Conservation (phyloP, 495 filamentous ascomycete species). For the Amphirosellinia nigrospora region DNA sequence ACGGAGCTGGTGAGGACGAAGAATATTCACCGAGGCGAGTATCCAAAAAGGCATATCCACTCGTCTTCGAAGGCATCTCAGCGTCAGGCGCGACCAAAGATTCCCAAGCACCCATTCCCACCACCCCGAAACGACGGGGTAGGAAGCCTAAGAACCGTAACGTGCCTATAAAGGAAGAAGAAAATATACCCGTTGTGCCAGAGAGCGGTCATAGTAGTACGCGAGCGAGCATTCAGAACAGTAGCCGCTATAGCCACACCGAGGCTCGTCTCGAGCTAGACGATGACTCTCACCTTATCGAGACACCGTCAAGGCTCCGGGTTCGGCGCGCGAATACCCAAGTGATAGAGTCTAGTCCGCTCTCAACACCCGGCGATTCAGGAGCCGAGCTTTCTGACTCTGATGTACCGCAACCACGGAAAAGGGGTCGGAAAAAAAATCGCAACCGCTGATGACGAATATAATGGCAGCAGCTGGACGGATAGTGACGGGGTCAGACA, state of each 20-base stretch:
- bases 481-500: slow-evolving; percentile 34
- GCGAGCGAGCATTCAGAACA: slow-evolving; percentile 20
- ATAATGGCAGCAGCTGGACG: slow-evolving; percentile 36
- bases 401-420: slow-evolving; percentile 27
- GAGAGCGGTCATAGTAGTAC: slow-evolving; percentile 26
- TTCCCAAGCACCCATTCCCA: background rate
- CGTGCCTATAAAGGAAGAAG: slow-evolving; percentile 14
- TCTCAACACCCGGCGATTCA: slow-evolving; percentile 33
- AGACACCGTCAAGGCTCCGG: slow-evolving; percentile 32
- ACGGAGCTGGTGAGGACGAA: background rate
- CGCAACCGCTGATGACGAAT: slow-evolving; percentile 35
- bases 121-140: slow-evolving; percentile 32
- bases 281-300: slow-evolving; percentile 27
- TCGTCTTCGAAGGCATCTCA: slow-evolving; percentile 27
- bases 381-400: slow-evolving; percentile 35
- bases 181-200: slow-evolving; percentile 15
- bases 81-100: slow-evolving; percentile 24
- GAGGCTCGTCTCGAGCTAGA: slow-evolving; percentile 36
- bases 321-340: slow-evolving; percentile 29
- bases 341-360: slow-evolving; percentile 33
- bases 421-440: slow-evolving; percentile 25
- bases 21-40: slow-evolving; percentile 11
- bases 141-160: slow-evolving; percentile 38
- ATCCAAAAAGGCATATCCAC: slow-evolving; percentile 23
- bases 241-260: slow-evolving; percentile 34